A percentile compares a stretch with the other conserved stretches of the same genome.
Conservation (phyloP, 441 rosid species). For the Aquilaria agallochum region DNA sequence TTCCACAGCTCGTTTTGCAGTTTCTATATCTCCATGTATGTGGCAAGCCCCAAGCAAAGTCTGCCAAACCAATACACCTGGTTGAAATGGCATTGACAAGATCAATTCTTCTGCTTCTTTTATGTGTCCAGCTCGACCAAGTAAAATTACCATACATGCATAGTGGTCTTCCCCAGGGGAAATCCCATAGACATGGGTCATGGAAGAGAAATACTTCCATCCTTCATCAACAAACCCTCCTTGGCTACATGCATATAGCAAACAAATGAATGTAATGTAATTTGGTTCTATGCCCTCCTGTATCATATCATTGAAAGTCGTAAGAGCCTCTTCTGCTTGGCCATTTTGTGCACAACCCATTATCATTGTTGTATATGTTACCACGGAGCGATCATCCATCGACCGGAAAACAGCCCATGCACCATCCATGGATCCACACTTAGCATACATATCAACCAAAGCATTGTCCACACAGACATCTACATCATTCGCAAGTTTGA, state of each 20-base stretch:
- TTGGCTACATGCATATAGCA: slow-evolving; percentile 40
- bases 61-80: slow-evolving; percentile 51
- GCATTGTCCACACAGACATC: slow-evolving; percentile 38
- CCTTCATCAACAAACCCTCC: slow-evolving; percentile 34
- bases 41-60: slow-evolving; percentile 45
- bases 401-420: slow-evolving; percentile 30
- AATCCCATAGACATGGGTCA: slow-evolving; percentile 33
- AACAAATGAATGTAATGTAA: slow-evolving; percentile 27
- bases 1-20: slow-evolving; percentile 38
- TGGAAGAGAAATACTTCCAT: slow-evolving; percentile 33
- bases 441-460: slow-evolving; percentile 37
- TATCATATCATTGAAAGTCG: slow-evolving; percentile 31
- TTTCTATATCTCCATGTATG: slow-evolving; percentile 45
- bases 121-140: slow-evolving; percentile 40
- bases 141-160: slow-evolving; percentile 46
- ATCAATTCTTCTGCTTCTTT: slow-evolving; percentile 51
- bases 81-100: slow-evolving; percentile 34
- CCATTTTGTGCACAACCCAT: slow-evolving; percentile 42
- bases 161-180: slow-evolving; percentile 50
- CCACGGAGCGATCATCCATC: slow-evolving; percentile 26
- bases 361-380: slow-evolving; percentile 40
- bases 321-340: slow-evolving; percentile 31
- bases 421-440: slow-evolving; percentile 38
- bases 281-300: slow-evolving; percentile 29
- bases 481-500: slow-evolving; percentile 29